Evolutionary conservation across 768 basidiomycete genomes (phyloP), one percentile per base, ranked within the genome.

Genomic region (Suillus paluster): DNA sequence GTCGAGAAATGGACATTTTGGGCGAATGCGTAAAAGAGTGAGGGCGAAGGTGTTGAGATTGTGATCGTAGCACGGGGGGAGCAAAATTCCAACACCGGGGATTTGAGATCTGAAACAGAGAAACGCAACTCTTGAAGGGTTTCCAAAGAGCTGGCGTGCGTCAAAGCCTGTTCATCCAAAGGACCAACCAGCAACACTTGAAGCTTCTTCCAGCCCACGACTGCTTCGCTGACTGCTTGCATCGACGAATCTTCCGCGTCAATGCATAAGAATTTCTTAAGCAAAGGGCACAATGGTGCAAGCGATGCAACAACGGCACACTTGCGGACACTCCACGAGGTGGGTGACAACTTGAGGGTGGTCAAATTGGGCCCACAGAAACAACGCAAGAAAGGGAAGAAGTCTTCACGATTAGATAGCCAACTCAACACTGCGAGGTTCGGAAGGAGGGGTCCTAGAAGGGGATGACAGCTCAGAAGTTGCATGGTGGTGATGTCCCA

Each of bases 371-470:
- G 25, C 17, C 48, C 48, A 49, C 48, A 49, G 25, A 49, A 49
- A 49, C 48, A 49, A 27, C 25, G 46, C 25, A 48, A 48, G 46
- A 48, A 27, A 6, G 46, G 46, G 46, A 48, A 48, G 25, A 27
- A 27, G 25, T 48, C 46, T 17, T 15, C 46, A 48, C 46, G 46
- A 27, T 49, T 9, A 9, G 46, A 48, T 17, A 49, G 2, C 72
- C 71, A 72, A 25, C 65, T 56, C 25, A 73, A 66, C 17, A 66
- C 62, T 0, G 52, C 68, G 30, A 72, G 66, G 17, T 65, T 74
- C 4, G 71, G 72, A 21, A 74, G 71, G 5, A 72, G 38, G 0
- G 71, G 66, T 10, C 25, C 48, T 10, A 25, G 48, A 49, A 49
- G 25, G 17, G 46, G 46, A 48, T 17, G 10, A 17, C 46, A 27